A percentile compares a stretch with the other conserved stretches of the same genome.
These are phyloP conservation scores for Orychophragmus violaceus DNA, from an alignment of 345 rosid genomes.

Conservation along the genomic window DNA sequence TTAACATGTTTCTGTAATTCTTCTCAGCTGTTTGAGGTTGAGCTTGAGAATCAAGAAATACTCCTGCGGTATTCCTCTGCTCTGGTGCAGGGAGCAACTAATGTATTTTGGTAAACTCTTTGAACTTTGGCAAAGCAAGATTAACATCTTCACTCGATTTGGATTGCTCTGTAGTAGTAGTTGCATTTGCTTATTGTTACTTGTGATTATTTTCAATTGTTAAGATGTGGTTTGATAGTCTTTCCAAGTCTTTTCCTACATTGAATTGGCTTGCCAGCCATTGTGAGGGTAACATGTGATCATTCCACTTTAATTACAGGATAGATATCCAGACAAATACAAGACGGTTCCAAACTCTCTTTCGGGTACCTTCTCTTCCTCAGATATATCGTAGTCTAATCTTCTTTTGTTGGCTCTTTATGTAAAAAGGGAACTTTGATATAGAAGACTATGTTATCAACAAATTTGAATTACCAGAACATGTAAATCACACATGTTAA, in stretches of 20 bases:
- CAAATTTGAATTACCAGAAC: too few relatives aligned
- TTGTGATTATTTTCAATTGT: neutral
- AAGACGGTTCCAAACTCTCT: slow-evolving; percentile 74
- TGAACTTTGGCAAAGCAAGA: neutral
- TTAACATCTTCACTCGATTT: neutral
- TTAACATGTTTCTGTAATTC: neutral
- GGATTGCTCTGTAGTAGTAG: neutral
- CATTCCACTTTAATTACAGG: slow-evolving; percentile 41
- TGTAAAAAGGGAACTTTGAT: neutral
- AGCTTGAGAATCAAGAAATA: slow-evolving; percentile 60
- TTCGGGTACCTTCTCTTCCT: slow-evolving; percentile 42
- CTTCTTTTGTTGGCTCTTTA: slow-evolving; percentile 6
- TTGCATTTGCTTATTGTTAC: neutral
- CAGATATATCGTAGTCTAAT: neutral
- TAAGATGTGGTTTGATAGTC: neutral
- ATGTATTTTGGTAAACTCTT: slow-evolving; percentile 80
- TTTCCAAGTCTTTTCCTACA: neutral
- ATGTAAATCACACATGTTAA: neutral
- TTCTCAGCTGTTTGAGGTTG: slow-evolving; percentile 81
- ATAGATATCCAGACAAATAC: slow-evolving; percentile 90
- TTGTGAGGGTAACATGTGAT: neutral
- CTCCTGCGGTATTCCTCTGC: slow-evolving; percentile 94
- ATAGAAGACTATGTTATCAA: neutral
- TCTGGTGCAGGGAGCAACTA: slow-evolving; percentile 94
- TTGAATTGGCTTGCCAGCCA: neutral